Evolutionary conservation across 345 rosid species (phyloP), one percentile per base, ranked within the genome.

Genomic region (Jatropha curcas): DNA sequence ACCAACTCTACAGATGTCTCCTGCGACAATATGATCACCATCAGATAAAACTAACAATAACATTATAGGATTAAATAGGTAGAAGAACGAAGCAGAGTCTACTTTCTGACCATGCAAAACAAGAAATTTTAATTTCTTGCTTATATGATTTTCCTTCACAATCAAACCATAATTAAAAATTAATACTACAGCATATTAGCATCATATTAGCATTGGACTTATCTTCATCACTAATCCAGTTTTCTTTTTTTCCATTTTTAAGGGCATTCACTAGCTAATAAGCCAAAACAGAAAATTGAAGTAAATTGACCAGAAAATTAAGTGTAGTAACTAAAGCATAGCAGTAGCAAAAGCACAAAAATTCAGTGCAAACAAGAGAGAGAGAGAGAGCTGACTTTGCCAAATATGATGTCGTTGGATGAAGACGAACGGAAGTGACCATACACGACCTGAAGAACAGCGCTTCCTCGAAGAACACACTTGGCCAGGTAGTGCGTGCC

Each of bases 1-100:
- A 85, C 96, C 87, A 96, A 81, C 76, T 96, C 99, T 73, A 96
- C 86, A 48, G 97, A 96, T 28, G 96, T 90, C 82, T 93, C 99
- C 98, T 93, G 86, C 81, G 73, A 13, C 63, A 34, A 79, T 35
- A 30, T 19, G 79, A 83, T 24, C 61, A 74, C 60, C 51, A 25
- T 62, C 60, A 63, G 62, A 71, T 6, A 27, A 43, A 51, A 34
- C 37, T 60, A 46, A 65, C 17, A 55, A 64, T 13, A 50, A 41
- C 11, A 7, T 41, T 13, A n/a, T n/a, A n/a, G n/a, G n/a, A n/a
- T n/a, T n/a, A n/a, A n/a, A n/a, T n/a, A n/a, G n/a, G n/a, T n/a
- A n/a, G n/a, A 34, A 58, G 30, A 59, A 25, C 17, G 46, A 33
- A 24, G 1, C 19, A 16, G 19, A 56, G 20, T 17, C 24, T 30